Percentiles rank a stretch among this genome's conserved stretches.
Conservation (phyloP, 768 basidiomycete species). For the Lyophyllum shimeji region DNA sequence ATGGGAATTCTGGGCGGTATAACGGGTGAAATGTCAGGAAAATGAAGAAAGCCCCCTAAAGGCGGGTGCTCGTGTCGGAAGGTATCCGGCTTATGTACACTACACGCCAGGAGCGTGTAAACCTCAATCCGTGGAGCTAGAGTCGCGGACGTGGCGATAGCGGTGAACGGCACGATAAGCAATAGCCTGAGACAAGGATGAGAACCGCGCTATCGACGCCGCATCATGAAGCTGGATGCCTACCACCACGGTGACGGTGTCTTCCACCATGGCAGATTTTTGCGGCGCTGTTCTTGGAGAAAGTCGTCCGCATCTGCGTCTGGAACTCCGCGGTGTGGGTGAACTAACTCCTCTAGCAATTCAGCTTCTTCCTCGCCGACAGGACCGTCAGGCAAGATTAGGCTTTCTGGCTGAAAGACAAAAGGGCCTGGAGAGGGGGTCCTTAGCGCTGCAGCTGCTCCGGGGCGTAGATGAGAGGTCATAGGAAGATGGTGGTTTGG, state of each 20-base stretch:
- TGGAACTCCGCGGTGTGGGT: constrained; percentile 38
- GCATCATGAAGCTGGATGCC: constrained; percentile 20
- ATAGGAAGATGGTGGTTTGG: constrained; percentile 2
- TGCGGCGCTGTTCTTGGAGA: constrained; percentile 8
- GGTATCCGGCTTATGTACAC: constrained; percentile 62
- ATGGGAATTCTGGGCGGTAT: not conserved
- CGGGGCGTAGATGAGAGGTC: not conserved
- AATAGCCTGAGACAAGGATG: constrained; percentile 52
- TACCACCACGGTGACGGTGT: constrained; percentile 75
- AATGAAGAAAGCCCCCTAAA: constrained; percentile 6
- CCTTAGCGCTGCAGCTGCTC: constrained; percentile 8
- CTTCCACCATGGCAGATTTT: constrained; percentile 69
- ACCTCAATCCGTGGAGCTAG: constrained; percentile 73
- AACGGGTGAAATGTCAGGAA: not conserved
- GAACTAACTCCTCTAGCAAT: constrained; percentile 44
- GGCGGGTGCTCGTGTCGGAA: constrained; percentile 26
- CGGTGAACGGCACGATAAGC: constrained; percentile 47
- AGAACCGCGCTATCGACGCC: constrained; percentile 3
- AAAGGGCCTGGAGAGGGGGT: constrained; percentile 21
- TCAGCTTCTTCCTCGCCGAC: constrained; percentile 47
- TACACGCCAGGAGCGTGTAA: constrained; percentile 72
- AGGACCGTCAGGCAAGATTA: constrained; percentile 44
- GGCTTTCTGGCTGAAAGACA: constrained; percentile 31
- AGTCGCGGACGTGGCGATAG: constrained; percentile 55
- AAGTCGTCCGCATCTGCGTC: constrained; percentile 25